A percentile compares a stretch with the other conserved stretches of the same genome.
These are phyloP conservation scores for Agaricus blazei DNA, from an alignment of 768 basidiomycete genomes.

Conservation along the genomic window DNA sequence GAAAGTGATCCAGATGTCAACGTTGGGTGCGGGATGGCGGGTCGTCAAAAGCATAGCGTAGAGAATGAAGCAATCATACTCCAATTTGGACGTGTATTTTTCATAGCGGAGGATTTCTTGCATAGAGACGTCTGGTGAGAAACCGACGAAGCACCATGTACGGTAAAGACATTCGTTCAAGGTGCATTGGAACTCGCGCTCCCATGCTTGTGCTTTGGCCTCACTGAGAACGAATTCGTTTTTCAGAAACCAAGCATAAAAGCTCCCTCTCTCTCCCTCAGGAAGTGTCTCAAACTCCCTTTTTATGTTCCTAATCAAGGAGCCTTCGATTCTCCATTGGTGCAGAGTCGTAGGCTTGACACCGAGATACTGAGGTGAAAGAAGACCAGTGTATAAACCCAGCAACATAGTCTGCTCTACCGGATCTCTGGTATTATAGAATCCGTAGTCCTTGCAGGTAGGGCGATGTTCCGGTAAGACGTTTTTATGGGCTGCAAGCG, in stretches of 20 bases:
- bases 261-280: slow-evolving; percentile 17
- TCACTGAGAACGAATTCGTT: slow-evolving; percentile 25
- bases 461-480: slow-evolving; percentile 24
- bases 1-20: slow-evolving; percentile 16
- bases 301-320: slow-evolving; percentile 28
- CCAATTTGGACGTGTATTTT: background rate
- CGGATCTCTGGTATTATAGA: slow-evolving; percentile 16
- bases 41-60: background rate
- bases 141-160: background rate
- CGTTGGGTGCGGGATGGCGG: slow-evolving; percentile 12
- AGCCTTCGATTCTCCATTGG: slow-evolving; percentile 25
- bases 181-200: background rate
- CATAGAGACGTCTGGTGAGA: background rate
- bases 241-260: slow-evolving; percentile 31
- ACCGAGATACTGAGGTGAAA: slow-evolving; percentile 9
- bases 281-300: slow-evolving; percentile 21
- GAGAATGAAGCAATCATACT: background rate
- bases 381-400: slow-evolving; percentile 28
- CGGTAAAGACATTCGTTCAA: background rate
- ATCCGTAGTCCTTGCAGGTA: slow-evolving; percentile 32
- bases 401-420: slow-evolving; percentile 16
- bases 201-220: background rate
- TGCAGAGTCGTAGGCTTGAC: slow-evolving; percentile 23
- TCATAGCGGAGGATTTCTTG: background rate
- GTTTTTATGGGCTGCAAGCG: slow-evolving; percentile 20